Evolutionary conservation across 2,329 filamentous ascomycete genomes (phyloP).

Genomic region (Verticillium tricorpus): DNA sequence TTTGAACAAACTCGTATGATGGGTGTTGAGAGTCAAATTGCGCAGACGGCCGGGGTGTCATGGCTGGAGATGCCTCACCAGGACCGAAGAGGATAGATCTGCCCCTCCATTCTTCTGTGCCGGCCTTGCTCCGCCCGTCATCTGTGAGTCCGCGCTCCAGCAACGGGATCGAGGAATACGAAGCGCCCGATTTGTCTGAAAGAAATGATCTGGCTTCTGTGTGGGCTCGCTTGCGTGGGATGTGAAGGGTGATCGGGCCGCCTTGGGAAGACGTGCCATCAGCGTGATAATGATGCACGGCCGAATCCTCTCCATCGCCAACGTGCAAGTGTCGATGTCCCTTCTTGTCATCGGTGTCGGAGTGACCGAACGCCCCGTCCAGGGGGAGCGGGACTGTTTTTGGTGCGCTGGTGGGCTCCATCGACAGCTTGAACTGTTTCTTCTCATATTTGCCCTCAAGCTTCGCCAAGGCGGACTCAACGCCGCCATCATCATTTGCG

Average conservation of each 20-base stretch:
- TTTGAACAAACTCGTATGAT: conserved; percentile 52
- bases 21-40: conserved; percentile 25
- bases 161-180: conserved; percentile 72
- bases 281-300: conserved; percentile 19
- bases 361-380: background rate
- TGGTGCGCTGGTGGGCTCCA: conserved; percentile 26
- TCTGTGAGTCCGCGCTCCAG: conserved; percentile 63
- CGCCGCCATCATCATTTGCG: conserved; percentile 70
- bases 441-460: conserved; percentile 81
- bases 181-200: conserved; percentile 63
- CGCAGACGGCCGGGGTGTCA: conserved; percentile 4
- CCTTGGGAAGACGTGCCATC: conserved; percentile 14
- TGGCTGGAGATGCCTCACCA: conserved; percentile 28
- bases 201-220: conserved; percentile 43
- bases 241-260: conserved; percentile 12
- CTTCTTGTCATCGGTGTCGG: conserved; percentile 25
- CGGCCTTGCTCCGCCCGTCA: conserved; percentile 37
- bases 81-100: conserved; percentile 49
- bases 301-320: conserved; percentile 30
- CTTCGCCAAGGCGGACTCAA: conserved; percentile 89
- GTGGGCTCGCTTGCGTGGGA: conserved; percentile 17
- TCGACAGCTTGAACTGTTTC: conserved; percentile 36
- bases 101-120: conserved; percentile 46
- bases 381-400: conserved; percentile 4
- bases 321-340: conserved; percentile 42